Evolutionary conservation across 768 basidiomycete species (phyloP).

Genomic region (Lactarius sanguifluus): DNA sequence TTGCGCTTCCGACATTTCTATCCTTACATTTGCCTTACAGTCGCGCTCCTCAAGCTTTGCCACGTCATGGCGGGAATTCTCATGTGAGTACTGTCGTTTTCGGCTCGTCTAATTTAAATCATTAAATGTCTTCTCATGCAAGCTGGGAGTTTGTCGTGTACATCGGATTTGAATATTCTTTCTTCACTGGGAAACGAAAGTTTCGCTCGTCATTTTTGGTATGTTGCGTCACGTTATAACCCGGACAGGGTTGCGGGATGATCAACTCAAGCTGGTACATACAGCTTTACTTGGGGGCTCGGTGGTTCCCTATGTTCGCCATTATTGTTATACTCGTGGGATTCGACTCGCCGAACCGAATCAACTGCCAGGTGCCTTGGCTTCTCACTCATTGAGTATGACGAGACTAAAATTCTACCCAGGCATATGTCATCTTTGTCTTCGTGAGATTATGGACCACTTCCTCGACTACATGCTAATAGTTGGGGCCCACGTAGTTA

Average conservation of each 20-base stretch:
- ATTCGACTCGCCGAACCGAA: not conserved
- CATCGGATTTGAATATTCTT: not conserved
- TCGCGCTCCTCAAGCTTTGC: slow-evolving; percentile 1
- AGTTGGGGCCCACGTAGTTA: not conserved
- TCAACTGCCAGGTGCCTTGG: not conserved
- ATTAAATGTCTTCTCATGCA: not conserved
- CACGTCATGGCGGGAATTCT: slow-evolving; percentile 18
- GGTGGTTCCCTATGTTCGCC: not conserved
- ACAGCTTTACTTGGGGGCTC: not conserved
- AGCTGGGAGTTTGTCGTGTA: not conserved
- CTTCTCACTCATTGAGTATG: not conserved
- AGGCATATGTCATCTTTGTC: not conserved
- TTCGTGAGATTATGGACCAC: not conserved
- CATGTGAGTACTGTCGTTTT: slow-evolving; percentile 8
- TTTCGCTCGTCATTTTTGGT: not conserved
- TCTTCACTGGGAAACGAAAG: not conserved
- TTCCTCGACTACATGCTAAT: not conserved
- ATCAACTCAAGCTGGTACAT: not conserved
- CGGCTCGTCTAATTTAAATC: not conserved
- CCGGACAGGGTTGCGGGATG: not conserved
- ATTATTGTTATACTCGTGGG: not conserved
- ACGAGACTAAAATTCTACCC: not conserved
- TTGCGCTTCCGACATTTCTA: not conserved
- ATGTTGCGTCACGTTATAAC: not conserved
- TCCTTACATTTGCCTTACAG: not conserved